A percentile compares a stretch with the other conserved stretches of the same genome.
Conservation (phyloP, 345 rosid genomes). For the Cardamine chenopodiifolia region DNA sequence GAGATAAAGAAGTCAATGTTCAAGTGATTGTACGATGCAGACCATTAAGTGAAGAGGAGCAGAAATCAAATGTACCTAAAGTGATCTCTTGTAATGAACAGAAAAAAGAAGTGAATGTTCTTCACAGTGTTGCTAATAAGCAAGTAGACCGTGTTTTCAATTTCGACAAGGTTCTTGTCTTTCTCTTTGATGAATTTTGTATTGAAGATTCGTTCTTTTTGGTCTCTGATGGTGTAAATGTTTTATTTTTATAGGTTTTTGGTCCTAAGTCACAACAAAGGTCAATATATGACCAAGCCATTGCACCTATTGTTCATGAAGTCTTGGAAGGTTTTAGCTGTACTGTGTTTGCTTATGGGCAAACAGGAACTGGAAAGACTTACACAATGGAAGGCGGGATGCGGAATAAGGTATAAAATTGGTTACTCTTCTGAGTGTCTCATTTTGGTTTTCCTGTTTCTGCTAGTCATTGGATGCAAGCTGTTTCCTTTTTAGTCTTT, state of each 20-base stretch:
- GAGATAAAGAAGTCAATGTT: constrained; percentile 78
- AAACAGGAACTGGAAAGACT: constrained; percentile 90
- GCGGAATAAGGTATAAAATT: constrained; percentile 68
- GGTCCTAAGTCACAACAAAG: constrained; percentile 94
- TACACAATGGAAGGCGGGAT: constrained; percentile 96
- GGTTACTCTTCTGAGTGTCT: neutral
- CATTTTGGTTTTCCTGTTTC: neutral
- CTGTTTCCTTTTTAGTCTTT: neutral
- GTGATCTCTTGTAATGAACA: constrained; percentile 73
- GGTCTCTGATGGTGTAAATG: neutral
- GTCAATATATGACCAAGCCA: constrained; percentile 89
- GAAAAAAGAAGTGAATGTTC: constrained; percentile 73
- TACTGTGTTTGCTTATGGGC: constrained; percentile 94
- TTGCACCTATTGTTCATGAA: constrained; percentile 82
- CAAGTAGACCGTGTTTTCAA: constrained; percentile 82
- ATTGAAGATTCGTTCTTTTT: neutral
- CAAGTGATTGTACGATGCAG: constrained; percentile 92
- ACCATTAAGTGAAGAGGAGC: constrained; percentile 84
- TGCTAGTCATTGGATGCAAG: neutral
- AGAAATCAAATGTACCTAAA: constrained; percentile 59
- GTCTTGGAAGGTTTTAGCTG: constrained; percentile 95
- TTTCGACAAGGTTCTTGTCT: constrained; percentile 70
- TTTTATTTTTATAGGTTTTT: constrained; percentile 57
- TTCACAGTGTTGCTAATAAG: constrained; percentile 72
- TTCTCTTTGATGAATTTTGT: neutral